These are phyloP conservation scores for Ilyonectria sp. DNA, from an alignment of 2,329 filamentous ascomycete genomes.

Conservation along the genomic window DNA sequence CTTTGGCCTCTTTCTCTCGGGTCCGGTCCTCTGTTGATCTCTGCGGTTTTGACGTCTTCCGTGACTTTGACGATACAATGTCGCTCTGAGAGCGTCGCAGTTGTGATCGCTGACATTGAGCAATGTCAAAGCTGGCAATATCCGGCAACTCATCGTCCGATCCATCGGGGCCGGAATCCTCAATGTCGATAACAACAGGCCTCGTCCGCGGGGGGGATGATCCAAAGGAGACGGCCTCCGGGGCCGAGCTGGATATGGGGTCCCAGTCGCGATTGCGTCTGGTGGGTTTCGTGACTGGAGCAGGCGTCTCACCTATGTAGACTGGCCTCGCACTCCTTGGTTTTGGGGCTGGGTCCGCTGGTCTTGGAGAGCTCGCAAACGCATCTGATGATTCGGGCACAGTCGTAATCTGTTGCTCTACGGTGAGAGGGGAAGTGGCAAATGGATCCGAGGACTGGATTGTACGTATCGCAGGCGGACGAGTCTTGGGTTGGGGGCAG, in stretches of 20 bases:
- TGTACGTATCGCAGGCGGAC: background rate
- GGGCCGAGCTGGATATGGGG: slow-evolving; percentile 69
- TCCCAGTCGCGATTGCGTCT: slow-evolving; percentile 57
- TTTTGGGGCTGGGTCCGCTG: background rate
- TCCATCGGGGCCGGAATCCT: slow-evolving; percentile 50
- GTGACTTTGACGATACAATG: slow-evolving; percentile 39
- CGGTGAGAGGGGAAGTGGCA: slow-evolving; percentile 51
- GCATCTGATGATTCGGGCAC: slow-evolving; percentile 39
- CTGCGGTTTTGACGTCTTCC: slow-evolving; percentile 37
- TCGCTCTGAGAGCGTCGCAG: slow-evolving; percentile 53
- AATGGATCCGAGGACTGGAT: slow-evolving; percentile 52
- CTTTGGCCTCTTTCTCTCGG: slow-evolving; percentile 61
- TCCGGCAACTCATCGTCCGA: slow-evolving; percentile 67
- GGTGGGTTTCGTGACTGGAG: slow-evolving; percentile 14
- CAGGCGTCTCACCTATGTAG: slow-evolving; percentile 17
- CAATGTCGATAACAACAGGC: slow-evolving; percentile 54
- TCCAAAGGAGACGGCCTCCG: slow-evolving; percentile 51
- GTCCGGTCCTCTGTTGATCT: slow-evolving; percentile 56
- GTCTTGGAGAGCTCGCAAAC: slow-evolving; percentile 40
- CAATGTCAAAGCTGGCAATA: slow-evolving; percentile 58
- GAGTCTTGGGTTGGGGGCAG: background rate
- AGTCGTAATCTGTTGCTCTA: slow-evolving; percentile 6
- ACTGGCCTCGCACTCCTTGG: slow-evolving; percentile 11
- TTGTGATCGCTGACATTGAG: slow-evolving; percentile 46
- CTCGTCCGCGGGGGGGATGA: slow-evolving; percentile 38